phyloP scores from a whole-genome alignment of 2,329 filamentous ascomycete genomes.

The Drechslerella stenobrocha region DNA sequence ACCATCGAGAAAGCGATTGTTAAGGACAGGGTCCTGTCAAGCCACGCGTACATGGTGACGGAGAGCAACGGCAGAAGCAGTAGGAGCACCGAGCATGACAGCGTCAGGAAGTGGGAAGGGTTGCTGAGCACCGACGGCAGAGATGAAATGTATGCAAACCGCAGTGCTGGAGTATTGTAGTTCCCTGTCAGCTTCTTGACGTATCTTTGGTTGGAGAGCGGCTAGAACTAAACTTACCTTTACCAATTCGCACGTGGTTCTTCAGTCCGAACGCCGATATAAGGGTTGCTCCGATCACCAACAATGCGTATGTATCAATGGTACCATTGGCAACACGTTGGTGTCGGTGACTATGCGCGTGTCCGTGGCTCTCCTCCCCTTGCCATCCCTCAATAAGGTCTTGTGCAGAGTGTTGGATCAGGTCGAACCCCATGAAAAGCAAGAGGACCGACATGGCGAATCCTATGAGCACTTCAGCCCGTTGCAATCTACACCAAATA shows the following conservation, averaged over 20 bases:
- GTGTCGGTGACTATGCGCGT: constrained; percentile 72
- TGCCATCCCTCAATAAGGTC: constrained; percentile 73
- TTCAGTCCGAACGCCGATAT: constrained; percentile 62
- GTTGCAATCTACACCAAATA: constrained; percentile 65
- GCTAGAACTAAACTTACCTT: constrained; percentile 66
- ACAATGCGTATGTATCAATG: constrained; percentile 77
- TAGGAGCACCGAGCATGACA: constrained; percentile 80
- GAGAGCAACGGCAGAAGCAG: constrained; percentile 80
- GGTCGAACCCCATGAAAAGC: constrained; percentile 94
- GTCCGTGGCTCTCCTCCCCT: constrained; percentile 31
- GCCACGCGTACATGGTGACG: constrained; percentile 76
- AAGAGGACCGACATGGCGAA: constrained; percentile 96
- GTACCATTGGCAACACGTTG: constrained; percentile 74
- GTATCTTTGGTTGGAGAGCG: background rate
- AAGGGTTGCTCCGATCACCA: constrained; percentile 75
- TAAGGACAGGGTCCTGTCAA: constrained; percentile 79
- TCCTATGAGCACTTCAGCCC: constrained; percentile 88
- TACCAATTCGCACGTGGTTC: constrained; percentile 78
- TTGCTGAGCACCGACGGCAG: constrained; percentile 88
- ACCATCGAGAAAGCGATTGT: constrained; percentile 88
- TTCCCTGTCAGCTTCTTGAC: constrained; percentile 1
- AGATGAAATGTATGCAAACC: constrained; percentile 77
- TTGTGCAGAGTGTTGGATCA: constrained; percentile 90
- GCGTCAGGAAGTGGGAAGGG: constrained; percentile 89
- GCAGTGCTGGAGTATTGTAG: constrained; percentile 53